A percentile compares a stretch with the other conserved stretches of the same genome.
Evolutionary conservation across 2,329 filamentous ascomycete species (phyloP).

Genomic region (Aspergillus quadricinctus): DNA sequence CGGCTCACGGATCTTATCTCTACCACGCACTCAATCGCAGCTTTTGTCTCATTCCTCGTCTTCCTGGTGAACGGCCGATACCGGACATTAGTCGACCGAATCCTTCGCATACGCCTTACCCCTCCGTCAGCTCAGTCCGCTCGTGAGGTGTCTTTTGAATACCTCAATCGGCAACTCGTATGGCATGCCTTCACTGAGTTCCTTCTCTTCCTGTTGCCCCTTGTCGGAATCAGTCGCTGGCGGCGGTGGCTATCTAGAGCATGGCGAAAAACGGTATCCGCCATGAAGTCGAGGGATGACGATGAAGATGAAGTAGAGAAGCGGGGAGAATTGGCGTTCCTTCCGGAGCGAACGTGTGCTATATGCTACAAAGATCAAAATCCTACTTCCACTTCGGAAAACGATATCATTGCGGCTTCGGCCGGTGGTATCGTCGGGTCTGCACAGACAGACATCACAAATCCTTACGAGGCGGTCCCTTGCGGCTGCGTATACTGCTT

Average conservation of each 20-base stretch:
- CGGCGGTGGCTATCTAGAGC: slow-evolving; percentile 78
- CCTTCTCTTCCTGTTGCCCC: slow-evolving; percentile 88
- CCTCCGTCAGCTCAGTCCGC: slow-evolving; percentile 80
- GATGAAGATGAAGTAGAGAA: slow-evolving; percentile 48
- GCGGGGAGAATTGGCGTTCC: slow-evolving; percentile 72
- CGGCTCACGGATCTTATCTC: slow-evolving; percentile 65
- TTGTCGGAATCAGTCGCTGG: slow-evolving; percentile 95
- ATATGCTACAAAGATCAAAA: slow-evolving; percentile 97
- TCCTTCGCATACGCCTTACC: slow-evolving; percentile 78
- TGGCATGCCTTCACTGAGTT: slow-evolving; percentile 99
- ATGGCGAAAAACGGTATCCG: slow-evolving; percentile 75
- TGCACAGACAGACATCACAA: slow-evolving; percentile 88
- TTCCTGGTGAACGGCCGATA: slow-evolving; percentile 91
- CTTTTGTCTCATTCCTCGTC: slow-evolving; percentile 79
- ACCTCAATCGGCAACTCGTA: slow-evolving; percentile 92
- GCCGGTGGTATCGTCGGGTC: slow-evolving; percentile 75
- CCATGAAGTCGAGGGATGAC: slow-evolving; percentile 49
- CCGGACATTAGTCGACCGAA: slow-evolving; percentile 80
- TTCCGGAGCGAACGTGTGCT: slow-evolving; percentile 90
- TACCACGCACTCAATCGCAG: slow-evolving; percentile 73
- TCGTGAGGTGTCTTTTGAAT: slow-evolving; percentile 94
- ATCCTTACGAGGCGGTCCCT: slow-evolving; percentile 85
- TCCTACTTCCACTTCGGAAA: slow-evolving; percentile 63
- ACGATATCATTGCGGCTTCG: slow-evolving; percentile 67
- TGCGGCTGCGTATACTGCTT: slow-evolving; percentile 96